Evolutionary conservation across 768 basidiomycete species (phyloP), one percentile per base, ranked within the genome.

Genomic region (Pulveroboletus frians): DNA sequence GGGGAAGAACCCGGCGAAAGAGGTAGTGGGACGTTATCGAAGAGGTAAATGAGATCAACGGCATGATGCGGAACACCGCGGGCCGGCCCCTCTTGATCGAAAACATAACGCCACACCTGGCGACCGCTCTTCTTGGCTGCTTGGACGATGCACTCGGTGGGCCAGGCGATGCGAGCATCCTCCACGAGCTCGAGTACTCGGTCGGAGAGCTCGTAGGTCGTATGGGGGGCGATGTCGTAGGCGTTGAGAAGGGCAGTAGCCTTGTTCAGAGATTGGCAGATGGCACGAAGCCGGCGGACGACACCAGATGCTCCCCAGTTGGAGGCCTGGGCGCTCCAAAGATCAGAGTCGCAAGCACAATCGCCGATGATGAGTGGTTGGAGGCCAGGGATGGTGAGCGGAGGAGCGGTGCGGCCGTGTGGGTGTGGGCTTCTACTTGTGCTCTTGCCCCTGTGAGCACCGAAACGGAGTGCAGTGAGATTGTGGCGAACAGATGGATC

Each of bases 341-440:
- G 72, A 42, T 80, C 72, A 10, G 83, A 79, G 54, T 88, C 84
- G 50, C 72, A 77, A 20, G 76, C 73, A 41, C 79, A 80, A 64
- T 90, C 88, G 7, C 88, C 88, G 42, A 90, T 84, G 51, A 90
- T 80, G 47, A 90, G 70, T 1, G 85, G 84, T 52, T 90, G 86
- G 20, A 66, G 59, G 40, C 59, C 61, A n/a, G 65, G 38, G 14
- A 60, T 53, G 40, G 55, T 8, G 43, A 46, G 52, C 5, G 48
- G 51, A 23, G 43, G 51, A 29, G 36, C 39, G 4, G 27, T 26
- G 14, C 58, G 59, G 1, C 51, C 46, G 3, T 63, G 53, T 26
- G 65, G 65, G 26, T 55, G 67, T 4, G 66, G 65, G 29, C 66
- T 63, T 49, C 52, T 65, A 32, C 66, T 64, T 32, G 44, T 55